A percentile compares a stretch with the other conserved stretches of the same genome.
Evolutionary conservation across 2,329 filamentous ascomycete genomes (phyloP).

Genomic region (Arthrobotrys sinensis): DNA sequence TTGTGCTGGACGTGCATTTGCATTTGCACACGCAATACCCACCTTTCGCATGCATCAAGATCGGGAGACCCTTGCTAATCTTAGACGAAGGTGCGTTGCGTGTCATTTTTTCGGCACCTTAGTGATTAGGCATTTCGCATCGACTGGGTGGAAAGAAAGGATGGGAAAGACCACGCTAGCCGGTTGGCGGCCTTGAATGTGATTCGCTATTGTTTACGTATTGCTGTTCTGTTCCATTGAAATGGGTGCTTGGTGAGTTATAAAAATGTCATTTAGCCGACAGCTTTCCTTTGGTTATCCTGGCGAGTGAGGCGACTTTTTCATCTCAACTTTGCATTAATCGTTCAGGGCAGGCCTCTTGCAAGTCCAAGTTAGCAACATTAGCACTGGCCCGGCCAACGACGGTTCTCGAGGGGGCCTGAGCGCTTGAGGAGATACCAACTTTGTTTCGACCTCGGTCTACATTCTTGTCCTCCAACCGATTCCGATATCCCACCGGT

Average conservation of each 20-base stretch:
- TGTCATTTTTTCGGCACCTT: conserved; percentile 7
- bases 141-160: neutral
- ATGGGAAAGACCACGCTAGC: conserved; percentile 15
- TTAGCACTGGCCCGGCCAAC: too few relatives aligned
- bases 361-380: too few relatives aligned
- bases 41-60: conserved; percentile 8
- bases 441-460: neutral
- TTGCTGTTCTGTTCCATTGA: neutral
- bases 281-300: neutral
- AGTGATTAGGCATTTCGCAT: neutral
- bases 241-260: neutral
- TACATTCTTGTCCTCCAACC: neutral
- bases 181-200: neutral
- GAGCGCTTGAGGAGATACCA: too few relatives aligned
- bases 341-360: too few relatives aligned
- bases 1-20: conserved; percentile 28
- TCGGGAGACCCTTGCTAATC: conserved; percentile 14
- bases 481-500: neutral
- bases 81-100: conserved; percentile 12
- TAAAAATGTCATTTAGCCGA: conserved; percentile 19
- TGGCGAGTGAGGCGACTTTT: neutral
- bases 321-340: neutral
- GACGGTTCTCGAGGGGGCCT: too few relatives aligned
- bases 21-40: conserved; percentile 8
- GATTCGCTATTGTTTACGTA: conserved; percentile 20